Conservation (phyloP, 1,284 basidiomycete genomes). For the Xerocomus tenax region DNA sequence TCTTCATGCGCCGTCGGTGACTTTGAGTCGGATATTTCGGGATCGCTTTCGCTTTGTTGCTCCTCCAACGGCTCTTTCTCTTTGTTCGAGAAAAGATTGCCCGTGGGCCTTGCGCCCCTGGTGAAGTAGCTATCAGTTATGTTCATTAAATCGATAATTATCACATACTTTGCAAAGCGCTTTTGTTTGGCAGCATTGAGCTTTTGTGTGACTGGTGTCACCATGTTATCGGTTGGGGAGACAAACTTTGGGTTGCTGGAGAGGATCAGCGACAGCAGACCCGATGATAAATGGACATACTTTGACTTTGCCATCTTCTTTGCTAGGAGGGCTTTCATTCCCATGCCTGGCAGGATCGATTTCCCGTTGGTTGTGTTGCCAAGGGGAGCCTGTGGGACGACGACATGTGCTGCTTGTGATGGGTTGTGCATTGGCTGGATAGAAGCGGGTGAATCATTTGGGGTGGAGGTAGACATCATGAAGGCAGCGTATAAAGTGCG, state of each 20-base stretch:
- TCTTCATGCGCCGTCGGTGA: slow-evolving; percentile 37
- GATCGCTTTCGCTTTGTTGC: slow-evolving; percentile 29
- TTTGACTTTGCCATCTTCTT: slow-evolving; percentile 80
- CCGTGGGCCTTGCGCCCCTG: slow-evolving; percentile 53
- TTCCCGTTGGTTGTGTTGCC: slow-evolving; percentile 49
- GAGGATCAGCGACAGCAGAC: slow-evolving; percentile 1
- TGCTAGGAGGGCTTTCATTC: slow-evolving; percentile 77
- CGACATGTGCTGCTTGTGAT: slow-evolving; percentile 66
- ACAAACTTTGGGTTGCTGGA: slow-evolving; percentile 67
- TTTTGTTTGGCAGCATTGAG: slow-evolving; percentile 84
- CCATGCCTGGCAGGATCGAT: slow-evolving; percentile 61
- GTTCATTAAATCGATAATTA: background rate
- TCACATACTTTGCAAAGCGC: slow-evolving; percentile 75
- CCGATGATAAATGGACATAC: slow-evolving; percentile 40
- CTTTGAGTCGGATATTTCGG: slow-evolving; percentile 23
- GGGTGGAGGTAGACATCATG: slow-evolving; percentile 53
- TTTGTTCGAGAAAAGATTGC: slow-evolving; percentile 42
- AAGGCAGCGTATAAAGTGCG: background rate
- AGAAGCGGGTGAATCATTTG: slow-evolving; percentile 55
- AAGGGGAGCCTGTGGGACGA: slow-evolving; percentile 70
- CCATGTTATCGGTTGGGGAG: slow-evolving; percentile 87
- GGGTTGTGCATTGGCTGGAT: slow-evolving; percentile 82
- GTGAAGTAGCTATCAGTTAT: slow-evolving; percentile 5
- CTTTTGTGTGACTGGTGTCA: slow-evolving; percentile 88
- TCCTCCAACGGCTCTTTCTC: slow-evolving; percentile 40